Conservation (phyloP, 495 filamentous ascomycete genomes). For the Schizothecium vesticola region DNA sequence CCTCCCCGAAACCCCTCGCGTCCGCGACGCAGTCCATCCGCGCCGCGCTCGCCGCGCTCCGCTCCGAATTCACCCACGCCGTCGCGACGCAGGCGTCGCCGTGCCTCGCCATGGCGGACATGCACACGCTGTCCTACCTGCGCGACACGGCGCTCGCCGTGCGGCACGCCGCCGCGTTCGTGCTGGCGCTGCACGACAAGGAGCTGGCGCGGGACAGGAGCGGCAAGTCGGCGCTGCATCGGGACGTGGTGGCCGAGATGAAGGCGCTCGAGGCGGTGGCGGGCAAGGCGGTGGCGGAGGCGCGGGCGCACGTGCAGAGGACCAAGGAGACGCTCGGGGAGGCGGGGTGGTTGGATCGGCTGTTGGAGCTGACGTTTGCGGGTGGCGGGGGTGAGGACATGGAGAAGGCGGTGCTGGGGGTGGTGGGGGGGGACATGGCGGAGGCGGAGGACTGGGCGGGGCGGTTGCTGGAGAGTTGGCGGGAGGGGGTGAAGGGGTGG, state of each 20-base stretch:
- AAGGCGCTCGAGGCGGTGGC: conserved; percentile 30
- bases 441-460: conserved; percentile 39
- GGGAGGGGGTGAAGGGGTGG: conserved; percentile 40
- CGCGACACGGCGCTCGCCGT: conserved; percentile 35
- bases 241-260: conserved; percentile 33
- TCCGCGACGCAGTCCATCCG: conserved; percentile 13
- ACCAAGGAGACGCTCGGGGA: conserved; percentile 30
- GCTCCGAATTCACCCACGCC: conserved; percentile 8
- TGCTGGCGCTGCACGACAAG: conserved; percentile 30
- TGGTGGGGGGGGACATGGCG: conserved; percentile 23
- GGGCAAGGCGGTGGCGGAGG: conserved; percentile 23
- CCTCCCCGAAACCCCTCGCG: conserved; percentile 13
- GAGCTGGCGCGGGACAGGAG: conserved; percentile 34
- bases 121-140: conserved; percentile 29
- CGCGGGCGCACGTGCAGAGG: conserved; percentile 27
- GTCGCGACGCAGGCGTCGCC: neutral
- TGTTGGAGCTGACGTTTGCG: conserved; percentile 23
- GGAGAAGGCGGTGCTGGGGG: conserved; percentile 15
- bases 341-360: conserved; percentile 37
- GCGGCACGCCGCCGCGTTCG: conserved; percentile 31
- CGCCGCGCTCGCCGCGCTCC: conserved; percentile 18
- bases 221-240: conserved; percentile 30
- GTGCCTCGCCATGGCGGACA: conserved; percentile 12
- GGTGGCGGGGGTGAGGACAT: conserved; percentile 18
- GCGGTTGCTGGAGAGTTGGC: conserved; percentile 39